phyloP scores from a whole-genome alignment of 139 green algal species.

The Chlorella sp. region DNA sequence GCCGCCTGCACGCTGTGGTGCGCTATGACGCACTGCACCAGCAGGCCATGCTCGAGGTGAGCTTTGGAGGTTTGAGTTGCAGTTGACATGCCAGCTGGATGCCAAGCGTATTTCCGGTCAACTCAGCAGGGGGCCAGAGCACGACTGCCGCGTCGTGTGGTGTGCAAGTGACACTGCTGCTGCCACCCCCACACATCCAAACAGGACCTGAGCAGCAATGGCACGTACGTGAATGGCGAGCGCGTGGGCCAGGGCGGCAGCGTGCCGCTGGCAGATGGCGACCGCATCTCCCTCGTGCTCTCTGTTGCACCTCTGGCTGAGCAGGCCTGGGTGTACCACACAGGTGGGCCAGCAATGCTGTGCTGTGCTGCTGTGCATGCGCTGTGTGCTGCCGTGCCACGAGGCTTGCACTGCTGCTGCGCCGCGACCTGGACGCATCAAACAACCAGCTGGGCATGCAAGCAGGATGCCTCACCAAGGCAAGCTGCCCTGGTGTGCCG shows the following conservation, averaged over 20 bases:
- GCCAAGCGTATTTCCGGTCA: too few species aligned
- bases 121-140: too few species aligned
- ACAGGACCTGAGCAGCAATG: conserved; percentile 74
- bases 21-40: not conserved
- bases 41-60: conserved; percentile 43
- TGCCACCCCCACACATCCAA: too few species aligned
- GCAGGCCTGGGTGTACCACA: conserved; percentile 55
- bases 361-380: not conserved
- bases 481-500: not conserved
- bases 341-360: not conserved
- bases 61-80: not conserved
- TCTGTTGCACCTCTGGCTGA: conserved; percentile 72
- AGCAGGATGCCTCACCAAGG: too few species aligned
- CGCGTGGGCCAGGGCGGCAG: conserved; percentile 37
- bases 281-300: conserved; percentile 68
- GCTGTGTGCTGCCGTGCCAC: too few species aligned
- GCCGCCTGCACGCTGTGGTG: conserved; percentile 71
- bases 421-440: too few species aligned
- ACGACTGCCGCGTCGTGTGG: too few species aligned
- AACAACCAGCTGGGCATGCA: not conserved
- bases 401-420: not conserved
- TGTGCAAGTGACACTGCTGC: too few species aligned
- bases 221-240: conserved; percentile 69
- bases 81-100: too few species aligned
- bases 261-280: conserved; percentile 50